phyloP scores from a whole-genome alignment of 306 rosid genomes.

The Quercus mongolica region DNA sequence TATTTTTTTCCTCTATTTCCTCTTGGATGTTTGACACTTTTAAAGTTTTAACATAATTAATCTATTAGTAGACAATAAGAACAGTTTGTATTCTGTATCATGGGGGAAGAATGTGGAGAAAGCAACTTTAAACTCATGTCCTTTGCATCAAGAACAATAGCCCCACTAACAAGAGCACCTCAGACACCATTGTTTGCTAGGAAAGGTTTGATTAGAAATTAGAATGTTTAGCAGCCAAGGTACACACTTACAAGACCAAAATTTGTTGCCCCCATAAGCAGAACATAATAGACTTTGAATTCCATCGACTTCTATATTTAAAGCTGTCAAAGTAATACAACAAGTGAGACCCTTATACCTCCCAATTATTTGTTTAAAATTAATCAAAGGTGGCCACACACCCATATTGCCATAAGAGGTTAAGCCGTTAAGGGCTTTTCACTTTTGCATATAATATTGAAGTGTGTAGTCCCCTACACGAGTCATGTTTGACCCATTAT shows the following conservation, averaged over 20 bases:
- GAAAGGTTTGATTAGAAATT: conserved; percentile 23
- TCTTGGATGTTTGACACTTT: conserved; percentile 7
- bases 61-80: conserved; percentile 13
- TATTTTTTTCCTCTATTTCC: neutral
- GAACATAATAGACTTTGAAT: conserved; percentile 36
- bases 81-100: conserved; percentile 33
- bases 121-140: conserved; percentile 31
- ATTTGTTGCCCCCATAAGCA: conserved; percentile 49
- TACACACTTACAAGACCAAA: conserved; percentile 44
- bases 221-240: conserved; percentile 43
- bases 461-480: conserved; percentile 45
- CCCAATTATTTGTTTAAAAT: conserved; percentile 18
- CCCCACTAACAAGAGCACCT: conserved; percentile 47
- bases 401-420: conserved; percentile 27
- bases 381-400: conserved; percentile 39
- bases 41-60: neutral
- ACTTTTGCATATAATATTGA: neutral
- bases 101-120: conserved; percentile 48
- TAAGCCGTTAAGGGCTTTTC: conserved; percentile 12
- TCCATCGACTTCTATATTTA: conserved; percentile 38
- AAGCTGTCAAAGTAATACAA: conserved; percentile 39
- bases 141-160: conserved; percentile 26
- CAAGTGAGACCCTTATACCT: conserved; percentile 12
- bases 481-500: conserved; percentile 61
- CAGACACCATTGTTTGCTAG: conserved; percentile 31